Percentiles rank a stretch among this genome's conserved stretches.
phyloP scores from a whole-genome alignment of 2,329 filamentous ascomycete genomes.

The Paecilomyces formosus region DNA sequence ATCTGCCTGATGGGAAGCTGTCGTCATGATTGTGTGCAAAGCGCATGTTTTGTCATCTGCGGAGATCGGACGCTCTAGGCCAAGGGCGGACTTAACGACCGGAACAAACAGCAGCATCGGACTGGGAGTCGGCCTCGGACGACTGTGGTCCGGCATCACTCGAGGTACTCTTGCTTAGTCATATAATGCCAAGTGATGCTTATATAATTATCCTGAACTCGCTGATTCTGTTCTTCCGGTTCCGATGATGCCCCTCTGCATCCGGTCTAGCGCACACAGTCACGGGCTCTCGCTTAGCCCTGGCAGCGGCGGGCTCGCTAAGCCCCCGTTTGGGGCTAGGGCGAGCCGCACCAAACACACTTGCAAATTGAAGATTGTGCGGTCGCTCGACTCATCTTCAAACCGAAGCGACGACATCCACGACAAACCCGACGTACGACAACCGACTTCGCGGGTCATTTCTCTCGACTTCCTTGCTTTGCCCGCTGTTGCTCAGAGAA shows the following conservation, averaged over 20 bases:
- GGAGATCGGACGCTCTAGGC: constrained; percentile 3
- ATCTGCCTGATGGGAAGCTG: constrained; percentile 1
- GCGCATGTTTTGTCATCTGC: constrained; percentile 7
- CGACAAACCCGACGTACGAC: constrained; percentile 30
- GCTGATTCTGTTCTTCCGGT: constrained; percentile 8
- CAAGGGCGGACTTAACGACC: constrained; percentile 1
- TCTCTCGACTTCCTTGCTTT: constrained; percentile 35
- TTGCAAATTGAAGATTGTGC: constrained; percentile 32
- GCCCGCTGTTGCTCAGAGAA: constrained; percentile 34
- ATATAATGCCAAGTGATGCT: too few species aligned
- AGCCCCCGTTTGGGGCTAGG: constrained; percentile 28
- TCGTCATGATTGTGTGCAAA: constrained; percentile 13
- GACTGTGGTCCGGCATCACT: constrained; percentile 20
- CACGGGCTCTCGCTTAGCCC: constrained; percentile 29
- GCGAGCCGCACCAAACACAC: constrained; percentile 26
- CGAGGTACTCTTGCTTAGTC: too few species aligned
- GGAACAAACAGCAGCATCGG: background rate
- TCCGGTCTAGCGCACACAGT: constrained; percentile 14
- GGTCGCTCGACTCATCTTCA: constrained; percentile 14
- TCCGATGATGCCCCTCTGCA: background rate
- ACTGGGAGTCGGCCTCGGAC: constrained; percentile 15
- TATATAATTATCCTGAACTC: constrained; percentile 4
- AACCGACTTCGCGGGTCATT: constrained; percentile 32
- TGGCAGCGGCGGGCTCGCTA: constrained; percentile 24
- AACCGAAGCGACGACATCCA: constrained; percentile 36